Conservation (phyloP, 768 basidiomycete genomes). For the Hypholoma sublateritium region DNA sequence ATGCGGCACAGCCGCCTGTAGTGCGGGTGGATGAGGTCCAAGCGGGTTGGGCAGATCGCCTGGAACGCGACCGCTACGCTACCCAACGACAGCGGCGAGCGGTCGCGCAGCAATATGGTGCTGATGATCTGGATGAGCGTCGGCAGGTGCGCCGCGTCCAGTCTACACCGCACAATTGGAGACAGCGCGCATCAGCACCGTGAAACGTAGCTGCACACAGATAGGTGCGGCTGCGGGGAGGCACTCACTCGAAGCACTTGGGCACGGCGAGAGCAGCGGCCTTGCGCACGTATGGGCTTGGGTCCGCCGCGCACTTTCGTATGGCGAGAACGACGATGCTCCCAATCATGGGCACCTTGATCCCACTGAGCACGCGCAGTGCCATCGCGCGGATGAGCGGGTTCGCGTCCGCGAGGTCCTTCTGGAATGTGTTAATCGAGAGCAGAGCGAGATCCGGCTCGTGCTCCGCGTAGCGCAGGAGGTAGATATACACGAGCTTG, state of each 20-base stretch:
- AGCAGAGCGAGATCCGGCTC: conserved; percentile 94
- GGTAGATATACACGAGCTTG: conserved; percentile 97
- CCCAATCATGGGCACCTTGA: conserved; percentile 87
- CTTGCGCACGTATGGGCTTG: conserved; percentile 94
- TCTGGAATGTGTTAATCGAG: conserved; percentile 98
- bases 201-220: too few species aligned
- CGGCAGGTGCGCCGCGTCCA: conserved; percentile 71
- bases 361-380: conserved; percentile 87
- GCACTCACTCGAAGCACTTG: conserved; percentile 68
- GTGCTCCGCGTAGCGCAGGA: conserved; percentile 88
- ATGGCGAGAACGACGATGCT: conserved; percentile 85
- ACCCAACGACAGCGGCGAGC: conserved; percentile 86
- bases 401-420: conserved; percentile 88
- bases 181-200: neutral
- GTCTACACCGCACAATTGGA: conserved; percentile 39
- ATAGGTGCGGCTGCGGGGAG: neutral
- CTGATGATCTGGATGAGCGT: conserved; percentile 70
- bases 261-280: conserved; percentile 88
- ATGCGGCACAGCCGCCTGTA: conserved; percentile 82
- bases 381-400: conserved; percentile 98
- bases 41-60: conserved; percentile 79
- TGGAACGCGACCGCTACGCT: conserved; percentile 85
- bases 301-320: conserved; percentile 88
- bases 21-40: conserved; percentile 87
- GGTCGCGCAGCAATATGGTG: conserved; percentile 58